These are phyloP conservation scores for Aphanomyces astaci DNA, from an alignment of 352 stramenopile species.

Conservation along the genomic window DNA sequence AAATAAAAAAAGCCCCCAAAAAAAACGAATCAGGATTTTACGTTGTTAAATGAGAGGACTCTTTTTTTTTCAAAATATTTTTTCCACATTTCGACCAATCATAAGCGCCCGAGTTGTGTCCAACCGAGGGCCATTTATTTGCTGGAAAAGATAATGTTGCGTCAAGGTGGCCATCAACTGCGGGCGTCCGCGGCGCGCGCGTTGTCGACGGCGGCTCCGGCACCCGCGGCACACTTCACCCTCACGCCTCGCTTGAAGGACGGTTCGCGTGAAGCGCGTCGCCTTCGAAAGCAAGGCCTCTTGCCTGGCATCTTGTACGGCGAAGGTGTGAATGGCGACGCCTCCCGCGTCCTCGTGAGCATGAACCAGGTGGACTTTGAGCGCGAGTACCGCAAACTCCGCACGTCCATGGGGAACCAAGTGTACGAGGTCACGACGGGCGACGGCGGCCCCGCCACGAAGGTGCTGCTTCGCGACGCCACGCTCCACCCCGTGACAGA, in stretches of 20 bases:
- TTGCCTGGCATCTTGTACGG: conserved; percentile 80
- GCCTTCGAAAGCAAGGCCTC: conserved; percentile 70
- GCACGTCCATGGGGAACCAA: conserved; percentile 81
- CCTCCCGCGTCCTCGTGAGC: conserved; percentile 66
- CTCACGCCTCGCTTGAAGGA: conserved; percentile 54
- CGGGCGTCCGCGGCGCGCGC: background rate
- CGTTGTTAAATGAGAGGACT: no score
- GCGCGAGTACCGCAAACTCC: conserved; percentile 76
- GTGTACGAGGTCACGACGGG: conserved; percentile 76
- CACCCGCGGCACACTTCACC: conserved; percentile 30
- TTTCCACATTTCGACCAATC: background rate
- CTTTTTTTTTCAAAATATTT: conserved; percentile 5
- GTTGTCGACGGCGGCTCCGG: background rate
- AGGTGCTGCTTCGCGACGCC: conserved; percentile 82
- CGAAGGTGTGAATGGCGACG: conserved; percentile 55
- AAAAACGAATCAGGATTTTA: no score
- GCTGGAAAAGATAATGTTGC: background rate
- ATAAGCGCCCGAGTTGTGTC: background rate
- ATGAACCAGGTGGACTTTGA: conserved; percentile 70
- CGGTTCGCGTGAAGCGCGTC: conserved; percentile 65
- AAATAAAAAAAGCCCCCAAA: background rate
- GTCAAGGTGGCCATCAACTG: background rate
- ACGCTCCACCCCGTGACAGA: conserved; percentile 81
- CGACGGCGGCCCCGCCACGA: conserved; percentile 45
- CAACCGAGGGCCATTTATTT: background rate